Evolutionary conservation across 139 green algal species (phyloP).

Genomic region (Tetraselmis striata): DNA sequence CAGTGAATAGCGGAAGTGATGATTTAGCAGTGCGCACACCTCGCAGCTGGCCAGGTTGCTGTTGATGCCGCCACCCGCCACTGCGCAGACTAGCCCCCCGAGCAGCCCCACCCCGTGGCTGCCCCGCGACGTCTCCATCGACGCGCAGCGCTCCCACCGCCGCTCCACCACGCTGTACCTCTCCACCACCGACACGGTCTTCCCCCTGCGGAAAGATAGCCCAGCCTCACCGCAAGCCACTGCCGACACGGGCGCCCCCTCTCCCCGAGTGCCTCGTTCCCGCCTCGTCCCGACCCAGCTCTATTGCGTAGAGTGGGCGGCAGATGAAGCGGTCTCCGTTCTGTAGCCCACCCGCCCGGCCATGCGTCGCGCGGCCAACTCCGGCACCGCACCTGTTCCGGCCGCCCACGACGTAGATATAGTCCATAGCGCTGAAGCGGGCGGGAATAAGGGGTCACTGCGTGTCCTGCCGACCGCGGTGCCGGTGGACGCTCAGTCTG

Average conservation of each 20-base stretch:
- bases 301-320: too few species aligned
- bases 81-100: background rate
- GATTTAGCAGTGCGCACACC: too few species aligned
- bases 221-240: too few species aligned
- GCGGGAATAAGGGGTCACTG: too few species aligned
- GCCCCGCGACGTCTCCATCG: background rate
- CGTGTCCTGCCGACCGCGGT: too few species aligned
- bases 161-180: background rate
- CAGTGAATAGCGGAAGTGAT: too few species aligned
- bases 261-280: background rate
- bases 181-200: background rate
- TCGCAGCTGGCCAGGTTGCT: background rate
- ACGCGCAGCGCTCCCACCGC: background rate
- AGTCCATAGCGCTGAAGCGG: too few species aligned
- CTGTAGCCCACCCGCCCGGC: background rate
- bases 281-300: background rate
- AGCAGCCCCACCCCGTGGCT: background rate
- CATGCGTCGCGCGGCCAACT: background rate
- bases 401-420: background rate
- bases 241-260: background rate
- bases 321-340: too few species aligned
- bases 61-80: background rate
- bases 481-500: too few species aligned
- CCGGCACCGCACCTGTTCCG: background rate
- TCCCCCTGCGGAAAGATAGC: background rate